These are phyloP conservation scores for Penicillium sp. DNA, from an alignment of 2,329 filamentous ascomycete species.

Conservation along the genomic window DNA sequence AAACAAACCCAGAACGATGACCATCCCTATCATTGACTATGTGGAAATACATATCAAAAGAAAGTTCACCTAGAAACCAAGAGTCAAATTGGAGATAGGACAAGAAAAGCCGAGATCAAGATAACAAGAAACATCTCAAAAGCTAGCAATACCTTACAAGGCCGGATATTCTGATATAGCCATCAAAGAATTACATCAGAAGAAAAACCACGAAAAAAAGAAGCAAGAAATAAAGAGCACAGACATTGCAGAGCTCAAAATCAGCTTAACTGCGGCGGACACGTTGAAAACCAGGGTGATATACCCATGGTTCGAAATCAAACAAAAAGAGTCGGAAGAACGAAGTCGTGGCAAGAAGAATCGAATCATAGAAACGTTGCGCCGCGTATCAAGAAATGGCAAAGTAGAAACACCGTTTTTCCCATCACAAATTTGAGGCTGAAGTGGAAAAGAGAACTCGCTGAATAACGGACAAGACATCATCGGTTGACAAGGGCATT, in stretches of 20 bases:
- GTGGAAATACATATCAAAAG: not conserved
- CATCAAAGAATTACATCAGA: conserved; percentile 17
- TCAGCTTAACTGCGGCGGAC: not conserved
- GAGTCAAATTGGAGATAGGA: not conserved
- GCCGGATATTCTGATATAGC: not conserved
- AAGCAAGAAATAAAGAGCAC: not conserved
- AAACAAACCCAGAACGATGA: not conserved
- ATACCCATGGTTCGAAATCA: conserved; percentile 2
- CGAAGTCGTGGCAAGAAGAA: conserved; percentile 1
- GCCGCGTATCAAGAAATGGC: conserved; percentile 9
- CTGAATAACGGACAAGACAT: conserved; percentile 22
- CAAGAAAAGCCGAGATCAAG: not conserved
- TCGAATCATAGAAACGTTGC: conserved; percentile 11
- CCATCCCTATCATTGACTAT: not conserved
- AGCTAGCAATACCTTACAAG: conserved; percentile 7
- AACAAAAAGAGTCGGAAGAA: not conserved
- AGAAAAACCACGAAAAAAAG: not conserved
- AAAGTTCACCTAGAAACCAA: not conserved
- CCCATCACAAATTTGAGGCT: conserved; percentile 13
- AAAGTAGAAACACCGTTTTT: conserved; percentile 24
- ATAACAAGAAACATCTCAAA: not conserved
- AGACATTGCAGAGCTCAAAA: not conserved
- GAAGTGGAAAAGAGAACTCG: conserved; percentile 11
- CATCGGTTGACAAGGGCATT: conserved; percentile 1
- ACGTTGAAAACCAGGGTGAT: not conserved